A percentile compares a stretch with the other conserved stretches of the same genome.
These are phyloP conservation scores for Prunus yedoensis DNA, from an alignment of 331 rosid species.

Conservation along the genomic window DNA sequence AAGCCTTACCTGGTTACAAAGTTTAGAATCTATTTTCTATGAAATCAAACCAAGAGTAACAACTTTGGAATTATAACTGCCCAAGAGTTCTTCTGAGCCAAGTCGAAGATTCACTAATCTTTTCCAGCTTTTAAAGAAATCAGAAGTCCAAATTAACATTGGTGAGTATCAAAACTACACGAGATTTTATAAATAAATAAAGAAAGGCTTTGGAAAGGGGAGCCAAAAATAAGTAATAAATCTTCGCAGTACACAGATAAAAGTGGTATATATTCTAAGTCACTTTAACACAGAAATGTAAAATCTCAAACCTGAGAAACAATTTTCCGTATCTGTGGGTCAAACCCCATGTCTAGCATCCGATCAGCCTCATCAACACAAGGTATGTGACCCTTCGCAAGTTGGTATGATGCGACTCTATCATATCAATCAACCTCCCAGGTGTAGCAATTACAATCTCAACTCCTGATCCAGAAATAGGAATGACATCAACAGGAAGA, in stretches of 20 bases:
- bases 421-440: constrained; percentile 91
- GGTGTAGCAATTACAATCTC: constrained; percentile 92
- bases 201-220: neutral
- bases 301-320: constrained; percentile 55
- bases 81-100: neutral
- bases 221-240: neutral
- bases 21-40: neutral
- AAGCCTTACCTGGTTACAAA: neutral
- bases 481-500: constrained; percentile 17
- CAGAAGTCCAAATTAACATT: neutral
- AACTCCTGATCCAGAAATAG: constrained; percentile 55
- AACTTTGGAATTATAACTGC: neutral
- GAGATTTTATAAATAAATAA: neutral
- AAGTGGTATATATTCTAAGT: neutral
- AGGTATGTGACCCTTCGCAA: constrained; percentile 64
- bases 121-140: constrained; percentile 4
- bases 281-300: neutral
- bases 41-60: neutral
- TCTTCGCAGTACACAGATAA: constrained; percentile 4
- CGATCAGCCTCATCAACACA: constrained; percentile 54
- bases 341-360: constrained; percentile 70
- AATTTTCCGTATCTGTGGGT: constrained; percentile 60
- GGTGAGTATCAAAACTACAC: neutral
- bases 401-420: constrained; percentile 79
- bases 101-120: neutral